Conservation (phyloP, 441 rosid genomes). For the Raphanus hybrid region DNA sequence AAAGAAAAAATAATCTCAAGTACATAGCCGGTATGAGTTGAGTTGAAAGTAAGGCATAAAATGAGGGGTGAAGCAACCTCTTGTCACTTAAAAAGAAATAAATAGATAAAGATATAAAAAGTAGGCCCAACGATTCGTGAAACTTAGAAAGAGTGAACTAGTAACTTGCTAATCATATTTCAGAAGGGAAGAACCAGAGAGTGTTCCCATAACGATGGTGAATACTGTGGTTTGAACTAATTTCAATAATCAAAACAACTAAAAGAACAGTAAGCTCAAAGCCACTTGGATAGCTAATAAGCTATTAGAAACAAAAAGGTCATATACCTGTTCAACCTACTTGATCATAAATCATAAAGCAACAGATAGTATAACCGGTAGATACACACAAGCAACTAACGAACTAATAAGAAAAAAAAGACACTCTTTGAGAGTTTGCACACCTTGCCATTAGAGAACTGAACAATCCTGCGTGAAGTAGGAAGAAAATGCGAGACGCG, state of each 20-base stretch:
- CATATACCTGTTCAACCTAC: conserved; percentile 16
- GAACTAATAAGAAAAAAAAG: not conserved
- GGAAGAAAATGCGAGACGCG: conserved; percentile 87
- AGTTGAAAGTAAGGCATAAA: not conserved
- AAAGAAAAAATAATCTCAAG: not conserved
- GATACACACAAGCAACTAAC: not conserved
- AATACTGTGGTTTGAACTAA: not conserved
- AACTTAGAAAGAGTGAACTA: conserved; percentile 2
- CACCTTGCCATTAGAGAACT: conserved; percentile 95
- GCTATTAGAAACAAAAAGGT: not conserved
- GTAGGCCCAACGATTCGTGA: conserved; percentile 1
- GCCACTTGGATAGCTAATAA: not conserved
- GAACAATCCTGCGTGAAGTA: conserved; percentile 92
- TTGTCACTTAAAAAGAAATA: not conserved
- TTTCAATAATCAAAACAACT: not conserved
- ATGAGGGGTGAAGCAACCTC: not conserved
- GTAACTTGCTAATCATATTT: not conserved
- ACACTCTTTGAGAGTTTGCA: conserved; percentile 13
- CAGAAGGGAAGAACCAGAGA: not conserved
- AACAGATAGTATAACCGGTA: not conserved
- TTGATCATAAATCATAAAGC: conserved; percentile 1
- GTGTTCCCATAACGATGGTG: not conserved
- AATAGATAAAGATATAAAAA: conserved; percentile 15
- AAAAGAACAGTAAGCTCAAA: not conserved
- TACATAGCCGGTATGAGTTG: not conserved